Evolutionary conservation across 2,329 filamentous ascomycete species (phyloP), one percentile per base, ranked within the genome.

Genomic region (Diaporthe australafricana): DNA sequence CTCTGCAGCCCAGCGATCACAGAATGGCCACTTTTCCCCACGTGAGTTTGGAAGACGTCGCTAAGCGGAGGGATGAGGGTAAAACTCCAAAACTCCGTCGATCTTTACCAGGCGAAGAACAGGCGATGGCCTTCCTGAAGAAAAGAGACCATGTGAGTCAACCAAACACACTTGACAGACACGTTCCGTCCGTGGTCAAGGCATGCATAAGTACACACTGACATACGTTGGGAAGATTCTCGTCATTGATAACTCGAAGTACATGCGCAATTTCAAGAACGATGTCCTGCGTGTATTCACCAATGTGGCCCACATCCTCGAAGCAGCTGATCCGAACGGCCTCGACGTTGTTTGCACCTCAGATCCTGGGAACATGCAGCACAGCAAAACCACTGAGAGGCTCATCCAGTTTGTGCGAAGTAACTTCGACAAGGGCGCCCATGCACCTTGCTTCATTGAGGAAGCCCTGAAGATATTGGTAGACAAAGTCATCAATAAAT

Each of bases 101-200:
- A 3, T 22, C n/a, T n/a, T 50, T 68, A 9, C 7, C 0, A 2
- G 65, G 65, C 8, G 50, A 68, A 27, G 20, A 35, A 9, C 38
- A 47, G 2, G 65, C 65, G 4, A 68, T 68, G 65, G 3, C 2
- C 0, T 25, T 47, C 5, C 16, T 68, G 50, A 40, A 56, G 25
- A 32, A 47, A 12, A 17, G 65, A 56, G 65, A 68, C 30, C 65
- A 68, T 56, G 65, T 56, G 2, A 68, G 65, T 68, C 30, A 45
- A 0, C 4, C 5, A 20, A 16, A 7, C 14, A 25, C 7, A 47
- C 1, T 9, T 45, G 5, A 32, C 9, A 1, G 17, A 1, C 3
- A 25, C 22, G 2, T 7, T 6, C 7, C 12, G 2, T 1, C 6
- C 14, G n/a, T 16, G 6, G 22, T 22, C 2, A 2, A 32, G n/a